A percentile compares a stretch with the other conserved stretches of the same genome.
Conservation (phyloP, 202 grass and related monocot species). For the Eragrostis tef region DNA sequence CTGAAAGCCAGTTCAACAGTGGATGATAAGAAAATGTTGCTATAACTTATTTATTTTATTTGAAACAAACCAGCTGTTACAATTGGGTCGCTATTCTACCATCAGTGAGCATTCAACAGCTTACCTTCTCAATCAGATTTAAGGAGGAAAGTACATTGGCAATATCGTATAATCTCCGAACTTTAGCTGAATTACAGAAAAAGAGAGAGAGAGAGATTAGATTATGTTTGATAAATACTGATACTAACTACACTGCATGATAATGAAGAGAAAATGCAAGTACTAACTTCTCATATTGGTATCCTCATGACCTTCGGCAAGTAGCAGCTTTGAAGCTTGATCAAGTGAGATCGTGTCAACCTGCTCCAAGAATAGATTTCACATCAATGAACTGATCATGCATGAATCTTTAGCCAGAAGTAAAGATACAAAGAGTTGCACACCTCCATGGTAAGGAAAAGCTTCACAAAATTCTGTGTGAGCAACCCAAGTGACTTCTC, state of each 20-base stretch:
- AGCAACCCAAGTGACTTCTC: constrained; percentile 90
- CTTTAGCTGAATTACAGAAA: constrained; percentile 67
- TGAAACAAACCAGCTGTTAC: neutral
- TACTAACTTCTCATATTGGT: constrained; percentile 85
- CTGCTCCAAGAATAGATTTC: constrained; percentile 44
- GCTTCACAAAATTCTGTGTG: constrained; percentile 91
- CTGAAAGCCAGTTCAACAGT: constrained; percentile 52
- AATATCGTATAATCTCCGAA: constrained; percentile 91
- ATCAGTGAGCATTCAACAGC: neutral
- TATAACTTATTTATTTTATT: neutral
- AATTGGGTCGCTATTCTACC: neutral
- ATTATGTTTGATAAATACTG: neutral
- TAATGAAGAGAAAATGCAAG: neutral
- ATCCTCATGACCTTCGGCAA: constrained; percentile 66
- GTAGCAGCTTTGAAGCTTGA: constrained; percentile 70
- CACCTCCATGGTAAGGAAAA: constrained; percentile 86
- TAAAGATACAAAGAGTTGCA: constrained; percentile 14
- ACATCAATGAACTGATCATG: constrained; percentile 6
- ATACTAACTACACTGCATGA: neutral
- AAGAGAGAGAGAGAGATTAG: constrained; percentile 28
- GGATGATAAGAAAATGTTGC: neutral
- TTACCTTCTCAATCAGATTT: constrained; percentile 86
- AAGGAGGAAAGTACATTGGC: constrained; percentile 85
- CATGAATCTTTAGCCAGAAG: constrained; percentile 26
- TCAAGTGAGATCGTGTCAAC: constrained; percentile 76